Evolutionary conservation across 2,329 filamentous ascomycete genomes (phyloP).

Genomic region (Curvularia hawaiiensis): DNA sequence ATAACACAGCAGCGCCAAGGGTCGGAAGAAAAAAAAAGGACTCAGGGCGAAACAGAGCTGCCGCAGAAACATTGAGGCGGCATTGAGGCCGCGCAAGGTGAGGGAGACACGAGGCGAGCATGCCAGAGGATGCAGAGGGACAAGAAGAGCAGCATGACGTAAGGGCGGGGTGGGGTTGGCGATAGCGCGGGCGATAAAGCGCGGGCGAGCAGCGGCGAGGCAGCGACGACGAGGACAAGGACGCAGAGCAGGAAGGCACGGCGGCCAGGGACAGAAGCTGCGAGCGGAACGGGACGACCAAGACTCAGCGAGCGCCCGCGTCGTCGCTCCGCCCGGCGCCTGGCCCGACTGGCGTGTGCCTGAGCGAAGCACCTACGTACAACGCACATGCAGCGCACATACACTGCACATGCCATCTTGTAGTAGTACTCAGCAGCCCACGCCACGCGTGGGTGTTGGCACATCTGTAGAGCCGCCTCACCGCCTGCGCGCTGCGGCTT

Average conservation of each 20-base stretch:
- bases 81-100: not conserved
- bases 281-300: not conserved
- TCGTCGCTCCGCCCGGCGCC: not conserved
- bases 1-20: slow-evolving; percentile 6
- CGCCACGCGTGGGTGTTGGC: slow-evolving; percentile 1
- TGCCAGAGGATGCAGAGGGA: not conserved
- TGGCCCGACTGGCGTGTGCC: not conserved
- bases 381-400: not conserved
- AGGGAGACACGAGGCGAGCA: not conserved
- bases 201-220: slow-evolving; percentile 9
- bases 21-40: slow-evolving; percentile 16
- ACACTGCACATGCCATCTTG: not conserved
- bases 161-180: slow-evolving; percentile 6
- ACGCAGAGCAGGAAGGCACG: not conserved
- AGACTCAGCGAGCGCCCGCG: not conserved
- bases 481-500: slow-evolving; percentile 14
- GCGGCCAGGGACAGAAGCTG: not conserved
- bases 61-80: not conserved
- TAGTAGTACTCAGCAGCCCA: too few relatives aligned
- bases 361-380: not conserved
- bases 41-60: not conserved
- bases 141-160: slow-evolving; percentile 7
- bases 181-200: slow-evolving; percentile 3
- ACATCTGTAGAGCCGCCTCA: slow-evolving; percentile 16
- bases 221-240: not conserved